Base-by-base conservation (phyloP, 1,284 basidiomycete species). In the Anthracocystis panici-leucophaei region DNA sequence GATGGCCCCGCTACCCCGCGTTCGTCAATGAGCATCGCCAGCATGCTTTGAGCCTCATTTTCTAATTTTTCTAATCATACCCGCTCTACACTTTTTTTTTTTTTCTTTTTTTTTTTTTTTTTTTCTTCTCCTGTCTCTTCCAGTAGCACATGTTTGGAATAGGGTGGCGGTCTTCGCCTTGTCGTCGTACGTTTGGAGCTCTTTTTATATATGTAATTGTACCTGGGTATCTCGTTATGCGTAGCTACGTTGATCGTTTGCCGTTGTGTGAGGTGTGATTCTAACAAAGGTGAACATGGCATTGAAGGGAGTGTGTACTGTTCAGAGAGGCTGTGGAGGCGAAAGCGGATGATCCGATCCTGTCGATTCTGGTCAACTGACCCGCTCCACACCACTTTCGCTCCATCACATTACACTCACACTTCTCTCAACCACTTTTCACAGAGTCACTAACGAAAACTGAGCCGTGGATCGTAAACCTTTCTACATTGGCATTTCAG, bases 1-100 rank as follows among this genome's bases (percentile, higher is more conserved):
- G 63, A 65, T 16, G 59, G 52, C 1, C 55, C 66, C 2, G 66
- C 72, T 14, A 70, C 66, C 16, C 62, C 66, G 16, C 45, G 64
- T 8, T 69, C 64, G 2, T 56, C 53, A 6, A 69, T 75, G 72
- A 75, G 72, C 63, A 75, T 75, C 49, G 66, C 72, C 18, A 62
- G 63, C 46, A 66, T 75, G 66, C 66, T 74, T 25, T 74, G 27
- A 53, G 7, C 38, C 7, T 9, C 10, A 5, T 14, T 33, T 41
- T 18, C 44, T 18, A 20, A n/a, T 29, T 35, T 59, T 31, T 20
- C 56, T 9, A 16, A 45, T 40, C 40, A 40, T 41, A 60, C 50
- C 57, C 23, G 18, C 31, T 23, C 23, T 20, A 23, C 21, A 10
- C 8, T 31, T 23, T 6, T 12, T 54, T 42, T 6, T 20, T n/a